Evolutionary conservation across 2,329 filamentous ascomycete genomes (phyloP).

Genomic region (Aspergillus quadricinctus): DNA sequence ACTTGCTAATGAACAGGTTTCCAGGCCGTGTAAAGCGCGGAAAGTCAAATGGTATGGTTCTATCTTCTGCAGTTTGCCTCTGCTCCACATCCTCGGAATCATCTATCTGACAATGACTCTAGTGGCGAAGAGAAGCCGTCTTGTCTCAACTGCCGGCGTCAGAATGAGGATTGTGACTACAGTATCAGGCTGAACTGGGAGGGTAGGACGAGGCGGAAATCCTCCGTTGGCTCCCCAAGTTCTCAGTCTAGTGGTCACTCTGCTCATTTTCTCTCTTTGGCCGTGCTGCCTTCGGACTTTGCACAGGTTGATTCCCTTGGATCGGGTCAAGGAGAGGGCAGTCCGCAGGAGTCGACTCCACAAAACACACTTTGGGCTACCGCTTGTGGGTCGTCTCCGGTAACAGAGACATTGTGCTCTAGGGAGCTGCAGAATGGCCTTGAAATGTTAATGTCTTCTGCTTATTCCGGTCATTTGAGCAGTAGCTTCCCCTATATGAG

Average conservation of each 20-base stretch:
- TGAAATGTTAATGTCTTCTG: slow-evolving; percentile 9
- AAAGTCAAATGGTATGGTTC: slow-evolving; percentile 67
- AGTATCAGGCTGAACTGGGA: slow-evolving; percentile 79
- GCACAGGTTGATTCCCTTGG: slow-evolving; percentile 2
- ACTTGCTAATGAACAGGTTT: slow-evolving; percentile 1
- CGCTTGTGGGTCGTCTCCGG: slow-evolving; percentile 8
- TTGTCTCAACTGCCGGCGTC: slow-evolving; percentile 68
- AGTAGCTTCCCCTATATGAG: slow-evolving; percentile 13
- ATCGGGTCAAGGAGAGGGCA: slow-evolving; percentile 3
- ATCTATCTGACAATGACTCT: slow-evolving; percentile 12
- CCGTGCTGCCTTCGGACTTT: slow-evolving; percentile 9
- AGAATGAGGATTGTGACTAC: slow-evolving; percentile 73
- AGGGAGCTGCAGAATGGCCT: slow-evolving; percentile 20
- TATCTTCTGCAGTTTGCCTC: not conserved
- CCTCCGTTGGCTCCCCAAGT: slow-evolving; percentile 34
- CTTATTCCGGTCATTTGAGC: slow-evolving; percentile 14
- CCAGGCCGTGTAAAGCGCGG: slow-evolving; percentile 71
- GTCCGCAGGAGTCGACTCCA: slow-evolving; percentile 3
- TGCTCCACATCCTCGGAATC: not conserved
- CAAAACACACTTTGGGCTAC: slow-evolving; percentile 13
- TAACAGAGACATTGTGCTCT: slow-evolving; percentile 15
- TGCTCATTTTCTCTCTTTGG: slow-evolving; percentile 11
- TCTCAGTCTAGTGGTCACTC: slow-evolving; percentile 24
- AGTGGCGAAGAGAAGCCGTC: slow-evolving; percentile 69
- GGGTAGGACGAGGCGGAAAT: slow-evolving; percentile 61